These are phyloP conservation scores for Talaromyces rugulosus DNA, from an alignment of 2,329 filamentous ascomycete genomes.

Conservation along the genomic window DNA sequence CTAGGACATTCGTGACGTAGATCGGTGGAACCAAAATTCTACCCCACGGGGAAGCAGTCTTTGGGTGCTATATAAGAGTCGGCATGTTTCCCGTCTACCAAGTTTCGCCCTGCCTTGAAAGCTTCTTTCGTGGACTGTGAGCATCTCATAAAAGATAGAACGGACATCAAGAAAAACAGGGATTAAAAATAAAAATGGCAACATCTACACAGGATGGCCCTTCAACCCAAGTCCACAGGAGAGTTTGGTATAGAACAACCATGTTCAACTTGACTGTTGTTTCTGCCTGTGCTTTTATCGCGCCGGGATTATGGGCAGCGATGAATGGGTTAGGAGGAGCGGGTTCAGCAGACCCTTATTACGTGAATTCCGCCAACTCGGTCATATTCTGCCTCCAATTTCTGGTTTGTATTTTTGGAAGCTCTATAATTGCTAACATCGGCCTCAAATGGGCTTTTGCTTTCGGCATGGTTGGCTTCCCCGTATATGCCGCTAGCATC, in stretches of 20 bases:
- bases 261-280: slow-evolving; percentile 39
- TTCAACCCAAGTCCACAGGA: background rate
- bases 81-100: background rate
- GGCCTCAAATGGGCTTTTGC: background rate
- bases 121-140: background rate
- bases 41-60: too few relatives aligned
- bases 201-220: background rate
- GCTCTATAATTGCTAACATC: background rate
- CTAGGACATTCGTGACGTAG: background rate
- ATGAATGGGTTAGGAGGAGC: slow-evolving; percentile 38
- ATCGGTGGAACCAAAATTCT: background rate
- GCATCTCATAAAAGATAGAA: background rate
- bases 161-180: background rate
- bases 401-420: background rate
- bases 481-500: background rate
- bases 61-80: background rate
- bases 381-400: background rate
- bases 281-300: slow-evolving; percentile 38
- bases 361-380: slow-evolving; percentile 19
- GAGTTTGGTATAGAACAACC: background rate
- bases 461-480: background rate
- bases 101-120: background rate
- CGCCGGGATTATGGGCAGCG: slow-evolving; percentile 44
- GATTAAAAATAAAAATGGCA: background rate
- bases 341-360: slow-evolving; percentile 22